Percentiles rank a stretch among this genome's conserved stretches.
These are phyloP conservation scores for Pseudozyma flocculosa DNA, from an alignment of 1,284 basidiomycete species.

Conservation along the genomic window DNA sequence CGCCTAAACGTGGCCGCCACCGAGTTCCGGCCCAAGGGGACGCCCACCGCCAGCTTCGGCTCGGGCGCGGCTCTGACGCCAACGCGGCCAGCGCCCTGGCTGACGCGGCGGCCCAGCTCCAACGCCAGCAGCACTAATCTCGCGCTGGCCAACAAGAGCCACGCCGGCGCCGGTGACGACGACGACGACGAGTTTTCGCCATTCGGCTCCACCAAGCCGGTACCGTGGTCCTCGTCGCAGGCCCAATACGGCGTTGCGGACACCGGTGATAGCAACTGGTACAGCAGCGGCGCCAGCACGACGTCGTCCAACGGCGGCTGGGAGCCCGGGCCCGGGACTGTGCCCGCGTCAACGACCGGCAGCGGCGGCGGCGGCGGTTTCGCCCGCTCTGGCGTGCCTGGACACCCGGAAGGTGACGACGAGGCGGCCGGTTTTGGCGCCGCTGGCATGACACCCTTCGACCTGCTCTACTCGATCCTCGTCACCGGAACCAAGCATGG, in stretches of 20 bases:
- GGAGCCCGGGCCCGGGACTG: slow-evolving; percentile 55
- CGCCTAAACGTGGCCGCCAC: slow-evolving; percentile 49
- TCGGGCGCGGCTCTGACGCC: slow-evolving; percentile 15
- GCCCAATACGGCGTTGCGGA: not conserved
- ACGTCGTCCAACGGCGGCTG: slow-evolving; percentile 65
- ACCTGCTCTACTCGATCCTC: slow-evolving; percentile 90
- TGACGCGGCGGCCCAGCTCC: slow-evolving; percentile 28
- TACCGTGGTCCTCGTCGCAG: not conserved
- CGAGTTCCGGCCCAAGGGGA: slow-evolving; percentile 45
- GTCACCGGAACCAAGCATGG: slow-evolving; percentile 36
- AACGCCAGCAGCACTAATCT: slow-evolving; percentile 35
- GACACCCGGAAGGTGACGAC: too few species aligned
- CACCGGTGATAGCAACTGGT: slow-evolving; percentile 2
- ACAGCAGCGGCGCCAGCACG: slow-evolving; percentile 77
- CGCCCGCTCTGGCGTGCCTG: too few species aligned
- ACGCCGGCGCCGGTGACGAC: slow-evolving; percentile 57
- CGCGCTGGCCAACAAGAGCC: slow-evolving; percentile 39
- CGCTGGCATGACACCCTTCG: slow-evolving; percentile 82
- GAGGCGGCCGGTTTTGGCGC: slow-evolving; percentile 1
- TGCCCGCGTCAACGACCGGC: too few species aligned
- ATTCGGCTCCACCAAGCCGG: slow-evolving; percentile 56
- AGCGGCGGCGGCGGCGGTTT: not conserved
- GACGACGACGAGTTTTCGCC: slow-evolving; percentile 66
- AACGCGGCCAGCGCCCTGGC: slow-evolving; percentile 14
- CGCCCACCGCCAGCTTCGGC: slow-evolving; percentile 11